Base-by-base conservation (phyloP, 2,329 filamentous ascomycete species). In the Clathrospora elynae region DNA sequence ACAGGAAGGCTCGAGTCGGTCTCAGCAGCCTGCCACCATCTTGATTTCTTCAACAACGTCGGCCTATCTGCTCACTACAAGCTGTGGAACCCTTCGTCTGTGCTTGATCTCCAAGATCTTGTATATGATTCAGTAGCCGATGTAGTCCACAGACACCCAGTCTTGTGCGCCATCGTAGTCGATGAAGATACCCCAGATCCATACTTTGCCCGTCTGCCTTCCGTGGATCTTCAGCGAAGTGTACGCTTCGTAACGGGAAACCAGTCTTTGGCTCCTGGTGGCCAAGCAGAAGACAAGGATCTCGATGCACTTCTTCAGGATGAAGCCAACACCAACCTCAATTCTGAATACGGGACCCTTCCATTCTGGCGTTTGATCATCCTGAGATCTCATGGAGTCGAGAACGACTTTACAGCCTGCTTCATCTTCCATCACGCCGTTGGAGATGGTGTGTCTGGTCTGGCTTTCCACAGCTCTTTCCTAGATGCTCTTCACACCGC, bases 361-460 rank as follows among this genome's bases (percentile, higher is more conserved):
- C 69, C 73, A 0, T 70, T 70, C 44, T 77, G 75, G 75, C 67
- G 73, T 28, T 51, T 77, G 3, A 51, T 66, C 10, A 50, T 77
- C 22, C 43, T 76, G 44, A 45, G 3, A 41, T 20, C 42, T 8
- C n/a, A 19, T 16, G 37, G 22, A 23, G 6, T 12, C 2, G 22
- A 30, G 3, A 52, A 11, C 22, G 51, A 53, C 1, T 76, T 77
- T 38, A 74, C 71, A 0, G 71, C 67, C 1, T 64, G 55, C 4
- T 77, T 75, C 49, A 64, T 76, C 8, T 74, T 65, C 44, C 73
- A 77, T 36, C 74, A 77, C 56, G 68, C 67, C 4, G 61, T 77
- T 36, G 71, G 70, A 3, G 75, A 77, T 51, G 74, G 74, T 2
- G 59, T 55, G 5, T 73, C 73, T 1, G 72, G 70, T 0, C 66